Percentiles rank a stretch among this genome's conserved stretches.
Conservation (phyloP, 1,139 yeast genomes). For the Eremothecium sinecaudum region DNA sequence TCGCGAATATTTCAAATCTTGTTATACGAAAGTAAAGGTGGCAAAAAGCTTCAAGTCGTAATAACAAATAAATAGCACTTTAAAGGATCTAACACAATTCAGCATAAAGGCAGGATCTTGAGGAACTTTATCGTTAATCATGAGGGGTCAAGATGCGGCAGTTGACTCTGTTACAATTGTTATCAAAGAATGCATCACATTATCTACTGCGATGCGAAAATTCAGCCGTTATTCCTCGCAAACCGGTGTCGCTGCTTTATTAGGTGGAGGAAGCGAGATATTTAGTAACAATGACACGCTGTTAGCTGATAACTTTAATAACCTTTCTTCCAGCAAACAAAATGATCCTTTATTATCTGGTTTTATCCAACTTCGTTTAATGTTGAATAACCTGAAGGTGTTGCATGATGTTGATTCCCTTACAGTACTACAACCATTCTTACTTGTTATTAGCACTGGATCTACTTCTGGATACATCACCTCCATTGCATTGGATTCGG, state of each 20-base stretch:
- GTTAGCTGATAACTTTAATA: slow-evolving; percentile 21
- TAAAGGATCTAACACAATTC: no score
- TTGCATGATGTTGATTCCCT: slow-evolving; percentile 57
- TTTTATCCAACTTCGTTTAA: slow-evolving; percentile 67
- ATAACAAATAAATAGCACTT: no score
- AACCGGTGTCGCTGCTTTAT: slow-evolving; percentile 80
- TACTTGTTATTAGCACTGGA: slow-evolving; percentile 77
- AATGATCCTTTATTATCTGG: slow-evolving; percentile 69
- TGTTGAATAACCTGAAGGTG: slow-evolving; percentile 48
- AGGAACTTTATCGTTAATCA: no score
- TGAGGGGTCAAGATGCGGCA: slow-evolving; percentile 20
- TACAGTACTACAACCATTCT: slow-evolving; percentile 75
- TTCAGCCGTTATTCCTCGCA: slow-evolving; percentile 64
- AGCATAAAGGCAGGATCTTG: no score
- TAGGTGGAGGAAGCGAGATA: slow-evolving; percentile 46
- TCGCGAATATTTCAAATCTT: no score
- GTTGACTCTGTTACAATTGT: slow-evolving; percentile 77
- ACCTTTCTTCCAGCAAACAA: slow-evolving; percentile 20
- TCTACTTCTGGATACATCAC: slow-evolving; percentile 83
- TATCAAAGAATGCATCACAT: slow-evolving; percentile 77
- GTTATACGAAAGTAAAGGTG: not conserved
- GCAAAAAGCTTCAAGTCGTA: no score
- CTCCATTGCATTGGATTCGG: slow-evolving; percentile 65
- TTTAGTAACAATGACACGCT: slow-evolving; percentile 37
- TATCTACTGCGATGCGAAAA: slow-evolving; percentile 88